Percentiles rank a stretch among this genome's conserved stretches.
phyloP scores from a whole-genome alignment of 2,329 filamentous ascomycete genomes.

The Gnomoniopsis smithogilvyi region DNA sequence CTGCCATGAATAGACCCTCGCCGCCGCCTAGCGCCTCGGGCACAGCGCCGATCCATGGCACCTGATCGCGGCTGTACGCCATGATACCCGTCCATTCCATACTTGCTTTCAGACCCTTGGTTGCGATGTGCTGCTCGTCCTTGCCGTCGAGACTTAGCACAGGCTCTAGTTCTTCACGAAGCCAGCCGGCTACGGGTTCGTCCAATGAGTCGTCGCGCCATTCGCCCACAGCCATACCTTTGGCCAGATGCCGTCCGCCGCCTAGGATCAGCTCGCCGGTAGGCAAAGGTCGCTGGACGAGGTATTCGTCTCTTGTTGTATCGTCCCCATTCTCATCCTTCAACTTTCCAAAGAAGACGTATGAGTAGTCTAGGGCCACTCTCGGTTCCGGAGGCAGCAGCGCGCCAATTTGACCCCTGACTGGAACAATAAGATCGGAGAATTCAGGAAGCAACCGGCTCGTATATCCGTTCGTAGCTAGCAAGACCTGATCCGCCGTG shows the following conservation, averaged over 20 bases:
- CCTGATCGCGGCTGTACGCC: slow-evolving; percentile 66
- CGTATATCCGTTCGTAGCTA: slow-evolving; percentile 84
- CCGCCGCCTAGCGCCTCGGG: slow-evolving; percentile 48
- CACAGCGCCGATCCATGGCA: slow-evolving; percentile 71
- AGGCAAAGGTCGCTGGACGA: slow-evolving; percentile 63
- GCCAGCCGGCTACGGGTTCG: slow-evolving; percentile 47
- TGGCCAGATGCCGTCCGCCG: slow-evolving; percentile 60
- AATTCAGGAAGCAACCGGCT: slow-evolving; percentile 70
- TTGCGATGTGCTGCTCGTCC: slow-evolving; percentile 23
- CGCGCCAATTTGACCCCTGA: slow-evolving; percentile 69
- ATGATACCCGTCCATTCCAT: slow-evolving; percentile 80
- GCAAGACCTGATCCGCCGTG: slow-evolving; percentile 59
- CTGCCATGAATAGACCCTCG: slow-evolving; percentile 59
- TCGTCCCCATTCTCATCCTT: slow-evolving; percentile 19
- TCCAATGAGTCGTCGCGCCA: slow-evolving; percentile 34
- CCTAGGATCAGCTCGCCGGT: slow-evolving; percentile 65
- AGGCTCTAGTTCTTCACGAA: slow-evolving; percentile 43
- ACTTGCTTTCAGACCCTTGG: slow-evolving; percentile 39
- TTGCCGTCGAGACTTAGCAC: slow-evolving; percentile 37
- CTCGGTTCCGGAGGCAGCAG: slow-evolving; percentile 52
- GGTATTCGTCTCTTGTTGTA: slow-evolving; percentile 64
- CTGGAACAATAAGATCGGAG: slow-evolving; percentile 70
- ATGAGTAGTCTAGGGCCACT: slow-evolving; percentile 50
- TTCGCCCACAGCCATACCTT: slow-evolving; percentile 39
- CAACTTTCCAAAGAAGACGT: slow-evolving; percentile 54